Conservation (phyloP, 495 filamentous ascomycete genomes). For the Talaromyces ruber region DNA sequence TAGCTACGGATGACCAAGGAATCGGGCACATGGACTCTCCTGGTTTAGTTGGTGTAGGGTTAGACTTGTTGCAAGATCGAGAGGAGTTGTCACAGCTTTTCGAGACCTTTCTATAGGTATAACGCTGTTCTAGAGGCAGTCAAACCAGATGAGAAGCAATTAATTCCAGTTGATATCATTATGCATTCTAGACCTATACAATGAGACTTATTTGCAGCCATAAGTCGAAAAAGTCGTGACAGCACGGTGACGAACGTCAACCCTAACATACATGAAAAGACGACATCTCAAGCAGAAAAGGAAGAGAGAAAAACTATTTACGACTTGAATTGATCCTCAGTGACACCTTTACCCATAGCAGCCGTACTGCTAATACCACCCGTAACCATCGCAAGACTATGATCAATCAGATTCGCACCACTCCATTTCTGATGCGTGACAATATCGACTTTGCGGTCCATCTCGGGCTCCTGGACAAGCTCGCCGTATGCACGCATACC, state of each 20-base stretch:
- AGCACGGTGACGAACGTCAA: conserved; percentile 11
- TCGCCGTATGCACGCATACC: conserved; percentile 98
- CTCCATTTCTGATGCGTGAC: conserved; percentile 99
- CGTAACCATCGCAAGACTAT: conserved; percentile 92
- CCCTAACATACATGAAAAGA: conserved; percentile 15
- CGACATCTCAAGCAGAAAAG: conserved; percentile 7
- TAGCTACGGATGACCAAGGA: background rate
- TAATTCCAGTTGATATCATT: background rate
- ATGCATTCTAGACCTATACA: background rate
- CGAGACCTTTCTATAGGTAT: background rate
- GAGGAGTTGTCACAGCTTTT: background rate
- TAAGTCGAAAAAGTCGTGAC: background rate
- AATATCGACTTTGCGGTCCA: conserved; percentile 81
- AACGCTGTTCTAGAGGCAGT: background rate
- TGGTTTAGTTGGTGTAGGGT: background rate
- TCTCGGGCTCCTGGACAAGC: conserved; percentile 95
- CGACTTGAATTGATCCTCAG: conserved; percentile 85
- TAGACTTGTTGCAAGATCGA: background rate
- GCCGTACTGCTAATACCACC: conserved; percentile 86
- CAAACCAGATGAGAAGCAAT: background rate
- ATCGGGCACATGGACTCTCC: background rate
- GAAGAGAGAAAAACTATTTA: conserved; percentile 1
- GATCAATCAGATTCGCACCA: conserved; percentile 89
- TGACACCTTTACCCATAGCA: conserved; percentile 96
- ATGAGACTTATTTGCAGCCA: background rate